These are phyloP conservation scores for Pulveroboletus ravenelii DNA, from an alignment of 768 basidiomycete genomes.

Conservation along the genomic window DNA sequence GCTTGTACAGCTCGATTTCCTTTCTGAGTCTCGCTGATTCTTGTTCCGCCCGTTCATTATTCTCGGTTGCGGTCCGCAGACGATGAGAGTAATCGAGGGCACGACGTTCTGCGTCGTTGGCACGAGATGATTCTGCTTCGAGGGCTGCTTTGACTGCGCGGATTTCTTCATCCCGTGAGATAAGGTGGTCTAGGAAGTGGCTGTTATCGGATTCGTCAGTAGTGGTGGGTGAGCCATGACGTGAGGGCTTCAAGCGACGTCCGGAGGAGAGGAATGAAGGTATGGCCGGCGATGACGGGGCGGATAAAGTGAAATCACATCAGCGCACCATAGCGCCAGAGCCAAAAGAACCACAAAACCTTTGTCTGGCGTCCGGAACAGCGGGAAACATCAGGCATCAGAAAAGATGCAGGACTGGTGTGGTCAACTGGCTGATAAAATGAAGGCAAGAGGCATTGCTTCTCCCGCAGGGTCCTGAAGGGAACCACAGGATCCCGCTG, in stretches of 20 bases:
- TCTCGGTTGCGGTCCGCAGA: conserved; percentile 38
- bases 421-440: not conserved
- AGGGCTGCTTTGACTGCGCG: conserved; percentile 29
- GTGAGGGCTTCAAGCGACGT: conserved; percentile 25
- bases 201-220: conserved; percentile 28
- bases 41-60: conserved; percentile 35
- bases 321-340: not conserved
- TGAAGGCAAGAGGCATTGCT: not conserved
- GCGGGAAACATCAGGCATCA: conserved; percentile 25
- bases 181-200: conserved; percentile 27
- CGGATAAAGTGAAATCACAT: conserved; percentile 24
- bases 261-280: conserved; percentile 15
- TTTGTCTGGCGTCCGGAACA: conserved; percentile 29
- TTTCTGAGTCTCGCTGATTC: conserved; percentile 36
- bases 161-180: conserved; percentile 29
- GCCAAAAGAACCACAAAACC: conserved; percentile 11
- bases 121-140: conserved; percentile 40
- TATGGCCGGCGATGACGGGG: conserved; percentile 18
- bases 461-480: no score
- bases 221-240: conserved; percentile 24
- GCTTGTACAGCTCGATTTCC: conserved; percentile 43
- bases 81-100: conserved; percentile 44
- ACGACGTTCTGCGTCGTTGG: conserved; percentile 41
- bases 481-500: no score
- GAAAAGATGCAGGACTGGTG: not conserved